Evolutionary conservation across 2,329 filamentous ascomycete genomes (phyloP).

Genomic region (Leptodontidium sp.): DNA sequence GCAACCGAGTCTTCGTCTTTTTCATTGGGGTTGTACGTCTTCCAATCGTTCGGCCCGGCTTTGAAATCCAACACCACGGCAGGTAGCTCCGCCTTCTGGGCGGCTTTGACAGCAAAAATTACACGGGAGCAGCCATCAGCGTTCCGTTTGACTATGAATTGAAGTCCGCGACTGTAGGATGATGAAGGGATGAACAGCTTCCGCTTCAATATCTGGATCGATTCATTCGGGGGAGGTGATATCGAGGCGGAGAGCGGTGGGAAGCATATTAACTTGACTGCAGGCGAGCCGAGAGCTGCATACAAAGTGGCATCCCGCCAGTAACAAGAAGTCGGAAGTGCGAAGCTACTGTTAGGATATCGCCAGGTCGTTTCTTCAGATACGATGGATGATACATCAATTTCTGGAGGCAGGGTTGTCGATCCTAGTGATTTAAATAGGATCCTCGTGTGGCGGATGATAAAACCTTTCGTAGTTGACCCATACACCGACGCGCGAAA

Average conservation of each 20-base stretch:
- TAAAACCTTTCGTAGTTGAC: constrained; percentile 5
- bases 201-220: constrained; percentile 15
- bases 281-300: constrained; percentile 12
- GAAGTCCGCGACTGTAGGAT: constrained; percentile 17
- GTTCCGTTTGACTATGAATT: constrained; percentile 1
- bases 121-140: background rate
- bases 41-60: constrained; percentile 7
- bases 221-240: background rate
- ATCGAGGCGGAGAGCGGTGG: background rate
- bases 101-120: constrained; percentile 8
- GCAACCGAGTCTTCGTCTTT: constrained; percentile 1
- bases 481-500: constrained; percentile 18
- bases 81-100: constrained; percentile 12
- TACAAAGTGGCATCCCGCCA: constrained; percentile 21
- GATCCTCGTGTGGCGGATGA: constrained; percentile 17
- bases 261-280: constrained; percentile 21
- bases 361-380: constrained; percentile 14
- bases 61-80: constrained; percentile 19
- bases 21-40: constrained; percentile 11
- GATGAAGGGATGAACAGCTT: constrained; percentile 22
- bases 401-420: background rate
- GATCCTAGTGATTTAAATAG: background rate
- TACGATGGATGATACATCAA: background rate
- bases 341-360: background rate
- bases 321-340: constrained; percentile 12